Evolutionary conservation across 768 basidiomycete species (phyloP), one percentile per base, ranked within the genome.

Genomic region (Tylopilus rubrobrunneus): DNA sequence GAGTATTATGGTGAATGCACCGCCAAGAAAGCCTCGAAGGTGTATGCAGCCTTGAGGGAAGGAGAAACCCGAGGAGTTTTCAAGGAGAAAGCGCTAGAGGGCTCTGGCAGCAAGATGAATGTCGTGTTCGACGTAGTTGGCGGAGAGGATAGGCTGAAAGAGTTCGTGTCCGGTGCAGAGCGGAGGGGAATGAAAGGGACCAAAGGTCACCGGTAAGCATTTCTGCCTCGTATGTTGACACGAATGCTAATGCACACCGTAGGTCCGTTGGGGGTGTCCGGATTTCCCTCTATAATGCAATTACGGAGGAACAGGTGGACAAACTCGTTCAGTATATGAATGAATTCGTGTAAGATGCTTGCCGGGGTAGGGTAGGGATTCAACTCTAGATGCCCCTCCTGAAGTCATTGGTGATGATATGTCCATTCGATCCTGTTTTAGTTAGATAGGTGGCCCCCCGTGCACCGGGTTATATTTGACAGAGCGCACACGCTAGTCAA

Each of bases 21-120:
- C 69, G 69, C 73, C 62, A 74, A 74, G 57, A 99, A 98, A 75
- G 80, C 85, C 57, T 76, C 81, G 48, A 86, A 84, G 71, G 66
- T 98, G 44, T 98, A 98, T 70, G 74, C 67, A 1, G 85, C 77
- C 5, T 62, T 99, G 56, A 78, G 80, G 58, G 80, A 82, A 58
- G 92, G 92, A 5, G 83, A 86, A 67, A 74, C 72, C 53, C 79
- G 77, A 61, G 92, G 92, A 0, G 73, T 91, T 52, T 82, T 91
- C 61, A 79, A 72, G 60, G 67, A 79, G 21, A 89, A 87, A 65
- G 94, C 96, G 19, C 76, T 81, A 63, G 77, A 79, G 53, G 87
- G 83, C 6, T 83, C 85, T 45, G 80, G 87, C 55, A 98, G 95
- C 71, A 89, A 89, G 84, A 98, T 98, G 96, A 99, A 99, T 67